Evolutionary conservation across 257 asterid species (phyloP), one percentile per base, ranked within the genome.

Genomic region (Ligustrum vulgare): DNA sequence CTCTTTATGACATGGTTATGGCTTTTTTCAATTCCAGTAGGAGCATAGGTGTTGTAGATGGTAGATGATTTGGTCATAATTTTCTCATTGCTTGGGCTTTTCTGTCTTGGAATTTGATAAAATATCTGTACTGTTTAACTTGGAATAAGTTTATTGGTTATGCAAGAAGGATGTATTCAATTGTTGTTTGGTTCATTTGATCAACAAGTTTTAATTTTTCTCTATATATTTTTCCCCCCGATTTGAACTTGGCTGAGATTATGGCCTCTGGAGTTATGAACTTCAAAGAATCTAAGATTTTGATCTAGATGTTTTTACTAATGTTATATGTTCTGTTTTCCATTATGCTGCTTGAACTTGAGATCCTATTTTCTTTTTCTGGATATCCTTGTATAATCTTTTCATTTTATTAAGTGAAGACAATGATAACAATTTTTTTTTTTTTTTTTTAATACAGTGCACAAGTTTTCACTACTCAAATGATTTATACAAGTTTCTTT

Each of bases 91-190:
- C 47, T 73, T 65, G 67, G 67, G 64, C 67, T 71, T 82, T 41
- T 65, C 28, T 9, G 64, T 69, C 60, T 67, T 69, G 22, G 71
- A 32, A 39, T 41, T 66, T 65, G 28, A 54, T 63, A 54, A 54
- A 73, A 25, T 41, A 43, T 72, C 22, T 58, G n/a, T 49, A 41
- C 23, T 33, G 18, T 31, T 69, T 22, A 25, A 22, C 31, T 28
- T 51, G 37, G 76, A 58, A 32, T 69, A 62, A 28, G 56, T 36
- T 66, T 41, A 54, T 72, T 64, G 66, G 65, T 80, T 70, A 70
- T 71, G 70, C 69, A 64, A 16, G 36, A 62, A 60, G 45, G 78
- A 49, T 62, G 49, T 33, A 25, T 20, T 49, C 37, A 60, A 34
- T 43, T 56, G 77, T 41, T 63, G 43, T 18, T 39, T 68, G 69